Evolutionary conservation across 169 alveolate genomes (phyloP).

Genomic region (Babesia caballi): DNA sequence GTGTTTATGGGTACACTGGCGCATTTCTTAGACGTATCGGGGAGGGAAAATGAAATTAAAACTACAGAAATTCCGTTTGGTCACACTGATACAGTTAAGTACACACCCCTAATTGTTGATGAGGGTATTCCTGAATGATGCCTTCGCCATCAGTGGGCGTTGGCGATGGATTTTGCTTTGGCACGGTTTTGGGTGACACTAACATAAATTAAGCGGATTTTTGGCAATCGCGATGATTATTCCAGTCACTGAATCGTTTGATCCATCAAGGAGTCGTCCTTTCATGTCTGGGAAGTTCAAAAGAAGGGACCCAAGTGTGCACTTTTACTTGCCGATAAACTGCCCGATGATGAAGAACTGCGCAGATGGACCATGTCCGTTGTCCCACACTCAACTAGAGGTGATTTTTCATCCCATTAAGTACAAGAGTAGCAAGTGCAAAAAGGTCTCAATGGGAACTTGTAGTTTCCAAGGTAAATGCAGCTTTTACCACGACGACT

Average conservation of each 20-base stretch:
- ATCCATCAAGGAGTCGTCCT: slow-evolving; percentile 61
- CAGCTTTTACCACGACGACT: slow-evolving; percentile 71
- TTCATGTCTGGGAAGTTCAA: slow-evolving; percentile 66
- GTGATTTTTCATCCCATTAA: slow-evolving; percentile 82
- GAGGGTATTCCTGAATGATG: too few species aligned
- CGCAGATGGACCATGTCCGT: slow-evolving; percentile 76
- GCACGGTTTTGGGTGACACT: too few species aligned
- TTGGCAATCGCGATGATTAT: slow-evolving; percentile 6
- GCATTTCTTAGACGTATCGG: too few species aligned
- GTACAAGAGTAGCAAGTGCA: slow-evolving; percentile 78
- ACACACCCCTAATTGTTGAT: too few species aligned
- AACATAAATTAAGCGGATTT: too few species aligned
- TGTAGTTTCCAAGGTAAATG: slow-evolving; percentile 71
- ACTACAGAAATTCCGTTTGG: too few species aligned
- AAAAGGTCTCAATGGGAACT: slow-evolving; percentile 65
- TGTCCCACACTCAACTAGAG: slow-evolving; percentile 81
- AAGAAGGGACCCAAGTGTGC: slow-evolving; percentile 74
- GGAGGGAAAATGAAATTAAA: too few species aligned
- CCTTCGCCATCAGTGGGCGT: too few species aligned
- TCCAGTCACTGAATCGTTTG: slow-evolving; percentile 68
- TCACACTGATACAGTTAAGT: too few species aligned
- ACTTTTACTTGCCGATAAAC: slow-evolving; percentile 80
- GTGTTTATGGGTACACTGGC: too few species aligned
- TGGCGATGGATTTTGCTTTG: too few species aligned
- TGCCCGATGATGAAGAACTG: slow-evolving; percentile 79